These are phyloP conservation scores for Beauveria varroae DNA, from an alignment of 2,329 filamentous ascomycete species.

Conservation along the genomic window DNA sequence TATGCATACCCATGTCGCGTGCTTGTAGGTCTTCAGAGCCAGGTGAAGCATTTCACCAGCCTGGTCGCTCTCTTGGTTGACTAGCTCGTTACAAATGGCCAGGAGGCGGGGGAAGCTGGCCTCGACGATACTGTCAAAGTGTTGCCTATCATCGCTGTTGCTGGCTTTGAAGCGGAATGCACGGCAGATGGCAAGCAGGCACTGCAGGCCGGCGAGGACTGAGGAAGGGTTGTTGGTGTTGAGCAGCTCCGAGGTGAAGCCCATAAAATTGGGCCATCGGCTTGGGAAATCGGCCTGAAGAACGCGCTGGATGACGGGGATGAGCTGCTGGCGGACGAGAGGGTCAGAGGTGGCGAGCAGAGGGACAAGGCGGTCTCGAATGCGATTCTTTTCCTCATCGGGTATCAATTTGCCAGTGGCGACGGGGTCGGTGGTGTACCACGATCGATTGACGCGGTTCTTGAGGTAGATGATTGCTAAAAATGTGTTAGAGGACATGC, in stretches of 20 bases:
- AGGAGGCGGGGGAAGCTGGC: constrained; percentile 83
- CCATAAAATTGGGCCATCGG: constrained; percentile 90
- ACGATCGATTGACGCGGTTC: constrained; percentile 90
- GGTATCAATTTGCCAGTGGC: constrained; percentile 67
- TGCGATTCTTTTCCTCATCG: constrained; percentile 81
- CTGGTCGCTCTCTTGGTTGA: constrained; percentile 86
- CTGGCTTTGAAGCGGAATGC: constrained; percentile 88
- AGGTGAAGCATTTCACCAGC: constrained; percentile 95
- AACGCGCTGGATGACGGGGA: constrained; percentile 92
- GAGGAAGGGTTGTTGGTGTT: constrained; percentile 79
- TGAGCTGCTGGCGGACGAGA: constrained; percentile 82
- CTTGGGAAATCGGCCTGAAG: constrained; percentile 92
- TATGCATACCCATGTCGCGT: constrained; percentile 75
- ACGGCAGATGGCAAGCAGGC: constrained; percentile 86
- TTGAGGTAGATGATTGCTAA: constrained; percentile 95
- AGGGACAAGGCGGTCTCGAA: constrained; percentile 82
- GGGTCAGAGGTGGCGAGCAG: constrained; percentile 74
- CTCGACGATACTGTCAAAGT: constrained; percentile 93
- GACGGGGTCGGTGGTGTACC: constrained; percentile 71
- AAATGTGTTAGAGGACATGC: constrained; percentile 12
- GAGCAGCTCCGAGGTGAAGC: constrained; percentile 83
- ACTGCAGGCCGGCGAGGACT: constrained; percentile 89
- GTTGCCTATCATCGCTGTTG: constrained; percentile 66
- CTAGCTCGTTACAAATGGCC: constrained; percentile 77
- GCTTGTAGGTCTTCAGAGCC: constrained; percentile 94